A percentile compares a stretch with the other conserved stretches of the same genome.
Conservation (phyloP, 305 asterid genomes). For the Salvia sclarea region DNA sequence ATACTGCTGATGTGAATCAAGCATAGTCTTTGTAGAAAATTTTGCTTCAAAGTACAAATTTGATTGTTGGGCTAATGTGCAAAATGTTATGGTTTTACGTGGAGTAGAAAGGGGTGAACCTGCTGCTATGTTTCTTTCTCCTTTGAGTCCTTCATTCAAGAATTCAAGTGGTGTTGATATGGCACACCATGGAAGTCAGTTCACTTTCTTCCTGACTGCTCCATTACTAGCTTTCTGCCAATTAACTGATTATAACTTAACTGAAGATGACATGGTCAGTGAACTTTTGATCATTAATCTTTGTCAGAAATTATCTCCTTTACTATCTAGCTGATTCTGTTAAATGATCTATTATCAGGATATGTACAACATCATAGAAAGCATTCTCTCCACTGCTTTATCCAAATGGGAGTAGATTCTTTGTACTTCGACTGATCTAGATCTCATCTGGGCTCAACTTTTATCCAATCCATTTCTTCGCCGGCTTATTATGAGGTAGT, state of each 20-base stretch:
- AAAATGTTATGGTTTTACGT: conserved; percentile 55
- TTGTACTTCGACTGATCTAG: conserved; percentile 72
- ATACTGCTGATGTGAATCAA: conserved; percentile 11
- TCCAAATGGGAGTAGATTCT: conserved; percentile 92
- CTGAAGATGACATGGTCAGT: conserved; percentile 60
- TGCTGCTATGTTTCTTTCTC: conserved; percentile 86
- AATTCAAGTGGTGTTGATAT: conserved; percentile 47
- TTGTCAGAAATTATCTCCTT: conserved; percentile 11
- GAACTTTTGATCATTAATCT: conserved; percentile 24
- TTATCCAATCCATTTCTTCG: conserved; percentile 83
- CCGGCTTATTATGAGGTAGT: conserved; percentile 84
- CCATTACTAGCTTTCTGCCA: conserved; percentile 92
- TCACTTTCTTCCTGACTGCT: conserved; percentile 87
- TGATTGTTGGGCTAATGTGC: conserved; percentile 34
- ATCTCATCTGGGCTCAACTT: conserved; percentile 95
- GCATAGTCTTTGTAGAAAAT: not conserved
- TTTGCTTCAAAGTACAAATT: not conserved
- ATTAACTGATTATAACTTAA: conserved; percentile 61
- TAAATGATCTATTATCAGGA: conserved; percentile 52
- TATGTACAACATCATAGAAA: conserved; percentile 47
- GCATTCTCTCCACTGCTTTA: conserved; percentile 68
- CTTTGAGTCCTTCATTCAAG: conserved; percentile 73
- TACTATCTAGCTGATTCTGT: conserved; percentile 21
- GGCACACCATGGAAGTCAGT: conserved; percentile 79
- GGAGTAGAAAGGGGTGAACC: conserved; percentile 95